Evolutionary conservation across 495 filamentous ascomycete species (phyloP).

Genomic region (Durotheca rogersii): DNA sequence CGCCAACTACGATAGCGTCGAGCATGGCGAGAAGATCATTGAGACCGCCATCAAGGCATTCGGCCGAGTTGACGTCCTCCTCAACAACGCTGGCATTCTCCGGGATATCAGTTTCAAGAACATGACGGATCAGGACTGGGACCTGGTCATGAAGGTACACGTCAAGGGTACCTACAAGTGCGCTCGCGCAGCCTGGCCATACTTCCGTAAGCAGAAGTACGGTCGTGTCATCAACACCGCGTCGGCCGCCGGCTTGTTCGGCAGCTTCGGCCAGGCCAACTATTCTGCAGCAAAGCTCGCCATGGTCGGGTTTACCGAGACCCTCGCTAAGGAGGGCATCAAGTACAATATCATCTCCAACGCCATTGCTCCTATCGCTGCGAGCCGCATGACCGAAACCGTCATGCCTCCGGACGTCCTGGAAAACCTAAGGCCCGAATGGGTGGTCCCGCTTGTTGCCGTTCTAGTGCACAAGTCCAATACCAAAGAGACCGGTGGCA

Average conservation of each 20-base stretch:
- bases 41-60: slow-evolving; percentile 91
- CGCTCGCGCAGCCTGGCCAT: slow-evolving; percentile 91
- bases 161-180: slow-evolving; percentile 97
- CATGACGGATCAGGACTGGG: slow-evolving; percentile 97
- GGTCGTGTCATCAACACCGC: slow-evolving; percentile 95
- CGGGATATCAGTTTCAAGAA: slow-evolving; percentile 98
- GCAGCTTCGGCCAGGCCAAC: slow-evolving; percentile 94
- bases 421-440: slow-evolving; percentile 86
- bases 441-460: slow-evolving; percentile 93
- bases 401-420: slow-evolving; percentile 96
- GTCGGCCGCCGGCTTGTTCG: slow-evolving; percentile 93
- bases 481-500: slow-evolving; percentile 76
- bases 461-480: slow-evolving; percentile 87
- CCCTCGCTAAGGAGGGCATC: slow-evolving; percentile 91
- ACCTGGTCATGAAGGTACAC: slow-evolving; percentile 89
- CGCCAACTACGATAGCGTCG: slow-evolving; percentile 97
- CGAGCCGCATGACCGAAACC: slow-evolving; percentile 95
- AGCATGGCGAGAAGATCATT: slow-evolving; percentile 92
- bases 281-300: slow-evolving; percentile 97
- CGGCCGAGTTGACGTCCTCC: slow-evolving; percentile 88
- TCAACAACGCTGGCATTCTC: slow-evolving; percentile 98
- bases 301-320: slow-evolving; percentile 97
- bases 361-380: slow-evolving; percentile 94
- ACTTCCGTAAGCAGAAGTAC: slow-evolving; percentile 98
- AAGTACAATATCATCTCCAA: slow-evolving; percentile 99